Evolutionary conservation across 192 early-diverging fungal genomes (phyloP).

Genomic region (Jimgerdemannia flammicorona): DNA sequence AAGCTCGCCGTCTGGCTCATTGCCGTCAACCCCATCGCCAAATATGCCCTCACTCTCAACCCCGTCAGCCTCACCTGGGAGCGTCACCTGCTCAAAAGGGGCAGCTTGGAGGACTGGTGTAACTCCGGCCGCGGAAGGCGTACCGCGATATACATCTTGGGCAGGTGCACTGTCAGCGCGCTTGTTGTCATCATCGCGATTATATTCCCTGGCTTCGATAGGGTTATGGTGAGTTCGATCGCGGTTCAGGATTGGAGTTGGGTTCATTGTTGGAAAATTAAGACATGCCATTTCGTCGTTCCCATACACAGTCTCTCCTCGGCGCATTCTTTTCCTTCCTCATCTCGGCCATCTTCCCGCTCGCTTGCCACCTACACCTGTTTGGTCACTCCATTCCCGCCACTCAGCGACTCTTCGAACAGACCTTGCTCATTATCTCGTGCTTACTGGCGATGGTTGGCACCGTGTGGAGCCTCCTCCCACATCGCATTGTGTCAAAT

Average conservation of each 20-base stretch:
- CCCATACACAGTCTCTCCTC: slow-evolving; percentile 17
- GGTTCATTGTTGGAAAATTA: slow-evolving; percentile 33
- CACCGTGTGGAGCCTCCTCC: slow-evolving; percentile 25
- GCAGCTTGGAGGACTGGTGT: slow-evolving; percentile 18
- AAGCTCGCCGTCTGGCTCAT: slow-evolving; percentile 55
- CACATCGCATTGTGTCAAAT: neutral
- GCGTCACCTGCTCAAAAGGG: slow-evolving; percentile 15
- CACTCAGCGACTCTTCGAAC: slow-evolving; percentile 8
- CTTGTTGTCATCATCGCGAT: slow-evolving; percentile 47
- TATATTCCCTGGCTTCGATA: slow-evolving; percentile 61
- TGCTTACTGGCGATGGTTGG: slow-evolving; percentile 24
- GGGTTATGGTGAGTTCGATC: slow-evolving; percentile 59
- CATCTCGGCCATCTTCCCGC: slow-evolving; percentile 32
- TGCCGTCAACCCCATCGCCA: slow-evolving; percentile 67
- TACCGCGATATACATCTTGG: slow-evolving; percentile 15
- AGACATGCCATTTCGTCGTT: slow-evolving; percentile 26
- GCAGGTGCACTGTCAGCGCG: slow-evolving; percentile 30
- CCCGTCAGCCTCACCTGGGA: slow-evolving; percentile 53
- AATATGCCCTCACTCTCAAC: slow-evolving; percentile 62
- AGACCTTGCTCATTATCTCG: slow-evolving; percentile 15
- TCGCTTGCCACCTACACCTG: slow-evolving; percentile 27
- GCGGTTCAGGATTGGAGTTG: slow-evolving; percentile 15
- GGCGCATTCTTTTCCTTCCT: slow-evolving; percentile 35
- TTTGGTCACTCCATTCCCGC: slow-evolving; percentile 15
- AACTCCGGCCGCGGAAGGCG: slow-evolving; percentile 21